phyloP scores from a whole-genome alignment of 352 stramenopile species.

The Globisporangium nodosum region DNA sequence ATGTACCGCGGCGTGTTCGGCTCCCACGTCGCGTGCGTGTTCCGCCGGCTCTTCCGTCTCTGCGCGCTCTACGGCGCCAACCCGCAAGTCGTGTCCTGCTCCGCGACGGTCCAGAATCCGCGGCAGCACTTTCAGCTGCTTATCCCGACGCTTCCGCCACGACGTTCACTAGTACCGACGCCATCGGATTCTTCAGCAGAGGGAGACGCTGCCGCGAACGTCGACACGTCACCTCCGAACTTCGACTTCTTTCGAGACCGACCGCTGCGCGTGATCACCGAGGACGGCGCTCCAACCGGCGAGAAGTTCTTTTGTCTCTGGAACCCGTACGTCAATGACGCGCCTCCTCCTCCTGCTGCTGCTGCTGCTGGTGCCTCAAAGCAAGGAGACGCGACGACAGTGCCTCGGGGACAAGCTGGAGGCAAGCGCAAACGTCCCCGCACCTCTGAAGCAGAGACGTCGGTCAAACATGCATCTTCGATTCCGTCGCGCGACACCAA shows the following conservation, averaged over 20 bases:
- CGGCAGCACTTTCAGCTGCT: conserved; percentile 89
- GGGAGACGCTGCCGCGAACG: background rate
- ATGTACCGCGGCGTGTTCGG: conserved; percentile 92
- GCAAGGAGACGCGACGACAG: background rate
- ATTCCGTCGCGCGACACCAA: background rate
- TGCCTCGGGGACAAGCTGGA: background rate
- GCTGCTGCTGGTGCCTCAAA: background rate
- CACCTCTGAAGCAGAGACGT: background rate
- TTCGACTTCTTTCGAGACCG: conserved; percentile 64
- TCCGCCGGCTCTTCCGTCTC: conserved; percentile 88
- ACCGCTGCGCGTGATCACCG: conserved; percentile 65
- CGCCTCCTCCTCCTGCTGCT: background rate
- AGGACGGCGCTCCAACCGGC: conserved; percentile 87
- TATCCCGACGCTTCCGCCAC: conserved; percentile 60
- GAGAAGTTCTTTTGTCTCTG: conserved; percentile 94
- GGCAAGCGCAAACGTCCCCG: background rate
- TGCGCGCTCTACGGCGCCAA: conserved; percentile 77
- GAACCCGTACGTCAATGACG: conserved; percentile 81
- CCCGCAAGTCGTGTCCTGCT: conserved; percentile 93
- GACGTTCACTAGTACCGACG: background rate
- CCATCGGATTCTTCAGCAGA: background rate
- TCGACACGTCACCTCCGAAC: conserved; percentile 19
- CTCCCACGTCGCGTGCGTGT: conserved; percentile 79
- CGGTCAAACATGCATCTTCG: background rate
- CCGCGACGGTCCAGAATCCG: conserved; percentile 94